Conservation (phyloP, 768 basidiomycete species). For the Kwoniella sp. region DNA sequence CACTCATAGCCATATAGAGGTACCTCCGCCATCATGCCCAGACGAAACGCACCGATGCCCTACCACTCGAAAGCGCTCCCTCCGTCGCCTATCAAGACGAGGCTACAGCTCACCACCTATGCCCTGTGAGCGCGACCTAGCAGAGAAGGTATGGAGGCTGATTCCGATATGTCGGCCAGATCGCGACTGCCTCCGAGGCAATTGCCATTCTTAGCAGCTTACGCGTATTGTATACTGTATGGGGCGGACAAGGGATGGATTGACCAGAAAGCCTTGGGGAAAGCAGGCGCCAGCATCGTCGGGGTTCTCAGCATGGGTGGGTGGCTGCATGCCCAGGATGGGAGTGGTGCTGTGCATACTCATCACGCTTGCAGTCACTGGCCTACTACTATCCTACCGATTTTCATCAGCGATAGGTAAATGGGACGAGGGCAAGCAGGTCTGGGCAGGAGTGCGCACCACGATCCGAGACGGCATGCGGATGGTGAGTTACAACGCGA, state of each 20-base stretch:
- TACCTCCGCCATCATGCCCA: slow-evolving; percentile 4
- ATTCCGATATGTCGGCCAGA: slow-evolving; percentile 4
- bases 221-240: slow-evolving; percentile 30
- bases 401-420: slow-evolving; percentile 42
- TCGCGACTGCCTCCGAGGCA: slow-evolving; percentile 40
- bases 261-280: slow-evolving; percentile 10
- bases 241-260: slow-evolving; percentile 29
- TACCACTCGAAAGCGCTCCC: slow-evolving; percentile 2
- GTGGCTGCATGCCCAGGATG: neutral
- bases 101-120: slow-evolving; percentile 36
- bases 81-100: slow-evolving; percentile 10
- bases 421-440: slow-evolving; percentile 47
- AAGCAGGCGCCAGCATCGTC: slow-evolving; percentile 36
- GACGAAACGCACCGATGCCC: slow-evolving; percentile 1
- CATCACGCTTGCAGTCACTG: slow-evolving; percentile 32
- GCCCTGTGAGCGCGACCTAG: slow-evolving; percentile 39
- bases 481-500: slow-evolving; percentile 41
- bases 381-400: slow-evolving; percentile 44
- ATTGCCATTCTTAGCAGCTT: slow-evolving; percentile 32
- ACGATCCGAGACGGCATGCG: slow-evolving; percentile 42
- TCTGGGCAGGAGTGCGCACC: slow-evolving; percentile 40
- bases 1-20: no score
- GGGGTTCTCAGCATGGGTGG: slow-evolving; percentile 45
- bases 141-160: no score
- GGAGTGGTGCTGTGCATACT: no score